phyloP scores from a whole-genome alignment of 73 alveolate genomes.

The Paramecium biaurelia region DNA sequence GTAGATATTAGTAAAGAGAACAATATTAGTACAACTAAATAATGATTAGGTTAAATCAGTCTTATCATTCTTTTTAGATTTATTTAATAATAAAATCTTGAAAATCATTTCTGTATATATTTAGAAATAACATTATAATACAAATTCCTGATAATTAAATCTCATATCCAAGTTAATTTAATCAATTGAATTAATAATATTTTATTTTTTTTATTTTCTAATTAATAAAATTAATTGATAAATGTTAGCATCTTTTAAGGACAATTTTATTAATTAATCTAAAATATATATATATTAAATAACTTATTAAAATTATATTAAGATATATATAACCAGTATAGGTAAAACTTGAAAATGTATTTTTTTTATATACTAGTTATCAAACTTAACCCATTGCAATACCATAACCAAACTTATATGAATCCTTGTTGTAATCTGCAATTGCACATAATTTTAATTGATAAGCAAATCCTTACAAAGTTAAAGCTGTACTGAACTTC shows the following conservation, averaged over 20 bases:
- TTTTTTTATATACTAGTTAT: not conserved
- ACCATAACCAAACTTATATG: conserved; percentile 65
- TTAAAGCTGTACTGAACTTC: conserved; percentile 45
- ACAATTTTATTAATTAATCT: too few relatives aligned
- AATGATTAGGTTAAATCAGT: not conserved
- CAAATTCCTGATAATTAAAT: not conserved
- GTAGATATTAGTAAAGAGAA: not conserved
- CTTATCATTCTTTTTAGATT: not conserved
- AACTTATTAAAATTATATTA: too few relatives aligned
- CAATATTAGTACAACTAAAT: not conserved
- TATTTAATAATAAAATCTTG: not conserved
- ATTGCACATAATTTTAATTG: conserved; percentile 64
- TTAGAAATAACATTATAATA: too few relatives aligned
- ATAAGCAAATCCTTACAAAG: conserved; percentile 49
- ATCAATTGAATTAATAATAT: not conserved
- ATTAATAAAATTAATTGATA: too few relatives aligned
- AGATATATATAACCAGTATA: not conserved
- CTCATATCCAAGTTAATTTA: not conserved
- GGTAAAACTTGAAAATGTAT: not conserved
- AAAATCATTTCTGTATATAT: not conserved
- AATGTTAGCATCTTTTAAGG: too few relatives aligned
- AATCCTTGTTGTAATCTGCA: conserved; percentile 62
- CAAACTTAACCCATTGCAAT: conserved; percentile 53
- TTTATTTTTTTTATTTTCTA: not conserved
- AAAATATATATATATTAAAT: too few relatives aligned